phyloP scores from a whole-genome alignment of 2,329 filamentous ascomycete species.

The Calycina herbarum region DNA sequence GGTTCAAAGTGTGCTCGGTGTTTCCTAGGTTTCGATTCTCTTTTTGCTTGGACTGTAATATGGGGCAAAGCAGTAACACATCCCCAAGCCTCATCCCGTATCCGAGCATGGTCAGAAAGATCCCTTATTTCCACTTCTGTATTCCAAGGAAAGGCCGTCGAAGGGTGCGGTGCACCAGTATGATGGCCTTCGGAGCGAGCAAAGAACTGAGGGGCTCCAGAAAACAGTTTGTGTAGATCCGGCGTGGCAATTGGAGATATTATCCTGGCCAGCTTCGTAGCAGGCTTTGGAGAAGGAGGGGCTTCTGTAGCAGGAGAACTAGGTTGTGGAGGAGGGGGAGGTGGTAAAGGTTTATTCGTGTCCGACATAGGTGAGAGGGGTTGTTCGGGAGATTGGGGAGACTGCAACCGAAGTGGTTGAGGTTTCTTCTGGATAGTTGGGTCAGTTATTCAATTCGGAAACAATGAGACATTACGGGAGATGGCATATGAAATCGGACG shows the following conservation, averaged over 20 bases:
- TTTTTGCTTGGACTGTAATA: conserved; percentile 52
- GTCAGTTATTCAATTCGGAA: neutral
- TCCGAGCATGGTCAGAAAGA: conserved; percentile 63
- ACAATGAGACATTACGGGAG: neutral
- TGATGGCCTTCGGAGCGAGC: conserved; percentile 59
- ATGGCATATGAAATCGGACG: conserved; percentile 8
- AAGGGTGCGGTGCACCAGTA: conserved; percentile 60
- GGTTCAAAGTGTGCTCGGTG: conserved; percentile 33
- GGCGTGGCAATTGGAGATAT: conserved; percentile 59
- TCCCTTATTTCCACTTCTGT: conserved; percentile 60
- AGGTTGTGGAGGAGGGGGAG: conserved; percentile 49
- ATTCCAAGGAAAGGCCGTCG: conserved; percentile 68
- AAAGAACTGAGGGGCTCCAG: conserved; percentile 73
- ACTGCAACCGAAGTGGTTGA: conserved; percentile 8
- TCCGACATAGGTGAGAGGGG: conserved; percentile 37
- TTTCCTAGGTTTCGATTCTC: conserved; percentile 39
- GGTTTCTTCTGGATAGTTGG: conserved; percentile 12
- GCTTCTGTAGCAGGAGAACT: conserved; percentile 42
- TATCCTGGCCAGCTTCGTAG: conserved; percentile 49
- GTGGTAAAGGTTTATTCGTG: conserved; percentile 58
- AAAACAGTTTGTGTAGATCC: conserved; percentile 70
- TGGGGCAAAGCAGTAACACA: conserved; percentile 64
- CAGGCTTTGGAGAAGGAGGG: conserved; percentile 26
- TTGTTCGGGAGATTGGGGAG: conserved; percentile 20
- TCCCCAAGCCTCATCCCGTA: conserved; percentile 64